phyloP scores from a whole-genome alignment of 345 rosid species.

The Hibiscus syriacus region DNA sequence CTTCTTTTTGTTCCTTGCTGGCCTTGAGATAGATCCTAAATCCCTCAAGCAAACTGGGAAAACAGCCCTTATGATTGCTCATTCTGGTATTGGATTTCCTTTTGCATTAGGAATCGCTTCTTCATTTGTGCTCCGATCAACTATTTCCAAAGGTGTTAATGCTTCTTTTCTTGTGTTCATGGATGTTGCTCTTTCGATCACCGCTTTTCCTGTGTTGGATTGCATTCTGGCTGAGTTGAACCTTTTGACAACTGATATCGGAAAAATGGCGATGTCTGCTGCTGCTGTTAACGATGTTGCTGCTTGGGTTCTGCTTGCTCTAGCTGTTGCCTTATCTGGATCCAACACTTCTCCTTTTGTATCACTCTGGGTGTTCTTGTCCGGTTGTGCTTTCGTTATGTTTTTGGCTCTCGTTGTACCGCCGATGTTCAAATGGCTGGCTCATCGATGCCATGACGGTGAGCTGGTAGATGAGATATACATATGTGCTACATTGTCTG shows the following conservation, averaged over 20 bases:
- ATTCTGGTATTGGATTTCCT: constrained; percentile 62
- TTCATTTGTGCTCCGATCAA: constrained; percentile 35
- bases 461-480: constrained; percentile 57
- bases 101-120: constrained; percentile 61
- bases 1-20: constrained; percentile 66
- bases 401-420: constrained; percentile 33
- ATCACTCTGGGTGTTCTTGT: constrained; percentile 63
- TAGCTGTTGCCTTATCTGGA: constrained; percentile 62
- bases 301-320: constrained; percentile 83
- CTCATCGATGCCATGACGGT: constrained; percentile 59
- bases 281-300: constrained; percentile 74
- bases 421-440: constrained; percentile 47
- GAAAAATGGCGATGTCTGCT: constrained; percentile 68
- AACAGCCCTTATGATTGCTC: constrained; percentile 52
- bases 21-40: constrained; percentile 54
- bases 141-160: constrained; percentile 1
- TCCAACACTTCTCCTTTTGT: constrained; percentile 39
- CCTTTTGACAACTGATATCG: constrained; percentile 72
- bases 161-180: constrained; percentile 57
- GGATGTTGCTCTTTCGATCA: constrained; percentile 76
- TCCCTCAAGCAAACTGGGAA: constrained; percentile 53
- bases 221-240: constrained; percentile 80
- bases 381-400: constrained; percentile 44
- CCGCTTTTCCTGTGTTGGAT: constrained; percentile 83
- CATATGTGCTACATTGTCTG: constrained; percentile 46